Percentiles rank a stretch among this genome's conserved stretches.
Conservation (phyloP, 164 flowering plant species). For the Cinnamomum micranthum region DNA sequence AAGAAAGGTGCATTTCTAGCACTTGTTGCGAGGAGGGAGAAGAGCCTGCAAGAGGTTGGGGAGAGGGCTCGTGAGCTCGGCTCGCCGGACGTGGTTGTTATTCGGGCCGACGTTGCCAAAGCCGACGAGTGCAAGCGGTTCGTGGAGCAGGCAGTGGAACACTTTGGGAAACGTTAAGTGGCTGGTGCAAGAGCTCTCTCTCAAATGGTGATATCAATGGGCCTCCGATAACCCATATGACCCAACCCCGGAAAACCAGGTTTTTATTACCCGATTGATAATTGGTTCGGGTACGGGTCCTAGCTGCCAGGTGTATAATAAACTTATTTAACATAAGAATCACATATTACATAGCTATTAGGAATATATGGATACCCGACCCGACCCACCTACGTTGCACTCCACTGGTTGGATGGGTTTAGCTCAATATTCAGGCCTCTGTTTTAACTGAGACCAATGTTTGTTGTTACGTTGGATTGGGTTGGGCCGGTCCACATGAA, state of each 20-base stretch:
- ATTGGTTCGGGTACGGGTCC: too few relatives aligned
- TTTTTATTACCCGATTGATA: too few relatives aligned
- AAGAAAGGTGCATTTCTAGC: slow-evolving; percentile 48
- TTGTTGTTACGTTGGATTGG: too few relatives aligned
- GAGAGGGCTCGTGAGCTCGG: slow-evolving; percentile 37
- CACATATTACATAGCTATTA: too few relatives aligned
- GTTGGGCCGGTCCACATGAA: too few relatives aligned
- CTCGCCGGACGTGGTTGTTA: slow-evolving; percentile 42
- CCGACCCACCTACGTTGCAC: too few relatives aligned
- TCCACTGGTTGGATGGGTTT: too few relatives aligned
- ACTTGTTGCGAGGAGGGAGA: slow-evolving; percentile 54
- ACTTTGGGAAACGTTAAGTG: slow-evolving; percentile 51
- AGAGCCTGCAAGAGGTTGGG: slow-evolving; percentile 39
- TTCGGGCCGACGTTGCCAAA: slow-evolving; percentile 50
- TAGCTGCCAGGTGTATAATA: too few relatives aligned
- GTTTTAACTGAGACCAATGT: too few relatives aligned
- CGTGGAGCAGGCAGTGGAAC: slow-evolving; percentile 35
- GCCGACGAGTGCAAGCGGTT: slow-evolving; percentile 39
- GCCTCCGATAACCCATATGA: background rate
- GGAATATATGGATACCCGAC: too few relatives aligned
- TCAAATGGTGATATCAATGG: background rate
- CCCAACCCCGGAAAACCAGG: background rate
- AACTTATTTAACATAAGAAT: too few relatives aligned
- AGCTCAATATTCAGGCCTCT: too few relatives aligned
- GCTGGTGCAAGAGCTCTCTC: background rate